Evolutionary conservation across 768 basidiomycete species (phyloP).

Genomic region (Leccinum rimulosum): DNA sequence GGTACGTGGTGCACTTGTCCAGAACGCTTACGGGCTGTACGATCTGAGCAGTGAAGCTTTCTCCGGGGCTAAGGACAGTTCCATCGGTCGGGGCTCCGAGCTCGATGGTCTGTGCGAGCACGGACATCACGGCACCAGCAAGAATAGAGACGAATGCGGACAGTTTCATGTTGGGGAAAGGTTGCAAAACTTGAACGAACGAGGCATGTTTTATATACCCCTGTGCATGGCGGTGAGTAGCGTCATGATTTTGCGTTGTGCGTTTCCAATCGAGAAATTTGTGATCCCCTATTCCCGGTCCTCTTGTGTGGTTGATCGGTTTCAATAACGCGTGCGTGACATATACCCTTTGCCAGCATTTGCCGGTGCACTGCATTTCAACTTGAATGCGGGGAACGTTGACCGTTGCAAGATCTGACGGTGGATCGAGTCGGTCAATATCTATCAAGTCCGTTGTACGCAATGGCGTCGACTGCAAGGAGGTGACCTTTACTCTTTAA

Average conservation of each 20-base stretch:
- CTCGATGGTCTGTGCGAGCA: slow-evolving; percentile 28
- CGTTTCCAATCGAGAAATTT: no score
- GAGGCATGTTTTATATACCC: neutral
- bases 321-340: no score
- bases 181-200: neutral
- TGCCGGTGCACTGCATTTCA: neutral
- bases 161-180: slow-evolving; percentile 15
- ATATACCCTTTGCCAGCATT: no score
- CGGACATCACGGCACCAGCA: slow-evolving; percentile 4
- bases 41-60: slow-evolving; percentile 19
- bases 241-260: no score
- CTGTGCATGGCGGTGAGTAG: neutral
- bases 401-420: neutral
- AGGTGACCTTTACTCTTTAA: neutral
- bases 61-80: slow-evolving; percentile 13
- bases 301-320: no score
- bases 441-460: neutral
- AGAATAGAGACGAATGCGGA: slow-evolving; percentile 8
- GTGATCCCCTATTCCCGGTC: neutral
- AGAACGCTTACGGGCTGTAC: slow-evolving; percentile 20
- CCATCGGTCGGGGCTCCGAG: slow-evolving; percentile 25
- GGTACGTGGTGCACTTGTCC: neutral
- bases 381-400: neutral
- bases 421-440: neutral
- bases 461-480: neutral